Evolutionary conservation across 495 filamentous ascomycete genomes (phyloP), one percentile per base, ranked within the genome.

Genomic region (Chaetomium cochliodes): DNA sequence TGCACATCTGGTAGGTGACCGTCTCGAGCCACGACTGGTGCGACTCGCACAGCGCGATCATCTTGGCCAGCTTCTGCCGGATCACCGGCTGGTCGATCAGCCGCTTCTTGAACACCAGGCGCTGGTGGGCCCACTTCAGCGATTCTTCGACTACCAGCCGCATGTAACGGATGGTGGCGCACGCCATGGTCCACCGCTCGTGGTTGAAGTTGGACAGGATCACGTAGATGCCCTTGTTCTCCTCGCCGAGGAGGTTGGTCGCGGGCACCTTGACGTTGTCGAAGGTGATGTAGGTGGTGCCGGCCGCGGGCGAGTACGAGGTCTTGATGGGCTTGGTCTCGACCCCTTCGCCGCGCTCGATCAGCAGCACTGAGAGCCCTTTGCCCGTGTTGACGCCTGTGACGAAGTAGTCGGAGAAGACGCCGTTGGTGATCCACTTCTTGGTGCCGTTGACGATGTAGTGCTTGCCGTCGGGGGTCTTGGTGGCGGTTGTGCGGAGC

Each of bases 381-480:
- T 93, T 93, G 53, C 87, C 88, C 3, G 92, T 96, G 68, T 85
- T 86, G 72, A 92, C 92, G 41, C 87, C 91, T 20, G 85, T 87
- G 56, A 93, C 89, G 71, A 96, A 96, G 78, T 92, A 93, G 74
- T 93, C 90, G 67, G 80, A 81, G 74, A 86, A 93, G 77, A 87
- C 87, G 64, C 91, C 92, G 80, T 96, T 96, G 46, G 92, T 96
- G 77, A 93, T 93, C 91, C 91, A 96, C 78, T 93, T 93, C 82
- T 93, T 96, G 68, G 90, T 93, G 64, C 91, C 91, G 75, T 92
- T 92, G 66, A 96, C 85, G 65, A 93, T 88, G 73, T 92, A 96
- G 76, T 90, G 82, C 72, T 90, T 90, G 57, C 91, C 91, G 74
- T 93, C 91, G 12, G 88, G 79, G 16, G 89, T 93, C 81, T 92